A percentile compares a stretch with the other conserved stretches of the same genome.
phyloP scores from a whole-genome alignment of 306 rosid species.

The Aeschynomene evenia region DNA sequence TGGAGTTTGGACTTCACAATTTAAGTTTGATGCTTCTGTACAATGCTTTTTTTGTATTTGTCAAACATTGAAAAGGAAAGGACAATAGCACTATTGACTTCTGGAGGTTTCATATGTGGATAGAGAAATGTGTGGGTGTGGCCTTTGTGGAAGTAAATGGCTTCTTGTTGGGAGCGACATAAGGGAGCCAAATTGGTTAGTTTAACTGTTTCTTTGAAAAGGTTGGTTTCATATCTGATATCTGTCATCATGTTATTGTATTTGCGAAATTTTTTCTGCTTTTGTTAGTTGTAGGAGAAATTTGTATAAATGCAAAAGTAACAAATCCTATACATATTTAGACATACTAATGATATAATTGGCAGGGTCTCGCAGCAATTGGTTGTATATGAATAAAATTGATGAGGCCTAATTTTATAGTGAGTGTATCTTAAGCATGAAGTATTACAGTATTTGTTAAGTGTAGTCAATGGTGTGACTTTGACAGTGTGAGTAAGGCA shows the following conservation, averaged over 20 bases:
- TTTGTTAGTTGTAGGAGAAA: not conserved
- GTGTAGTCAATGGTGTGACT: not conserved
- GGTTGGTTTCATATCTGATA: slow-evolving; percentile 13
- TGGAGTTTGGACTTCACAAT: not conserved
- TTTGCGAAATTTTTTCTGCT: not conserved
- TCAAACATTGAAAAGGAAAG: slow-evolving; percentile 24
- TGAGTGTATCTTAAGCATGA: too few relatives aligned
- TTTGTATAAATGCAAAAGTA: not conserved
- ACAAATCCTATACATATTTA: too few relatives aligned
- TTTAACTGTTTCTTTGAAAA: slow-evolving; percentile 18
- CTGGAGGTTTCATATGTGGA: slow-evolving; percentile 21
- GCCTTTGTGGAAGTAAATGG: slow-evolving; percentile 23
- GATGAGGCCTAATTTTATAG: not conserved
- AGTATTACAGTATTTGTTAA: not conserved
- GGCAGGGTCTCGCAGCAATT: not conserved
- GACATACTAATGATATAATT: too few relatives aligned
- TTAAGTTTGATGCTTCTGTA: slow-evolving; percentile 21
- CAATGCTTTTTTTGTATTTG: not conserved
- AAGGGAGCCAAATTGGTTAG: slow-evolving; percentile 26
- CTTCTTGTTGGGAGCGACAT: slow-evolving; percentile 17
- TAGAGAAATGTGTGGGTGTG: slow-evolving; percentile 20
- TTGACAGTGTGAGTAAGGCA: too few relatives aligned
- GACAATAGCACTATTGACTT: slow-evolving; percentile 4
- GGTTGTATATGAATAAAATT: too few relatives aligned
- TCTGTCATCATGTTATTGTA: not conserved